Conservation (phyloP, 129 eudicot genomes). For the Sambucus nigra region DNA sequence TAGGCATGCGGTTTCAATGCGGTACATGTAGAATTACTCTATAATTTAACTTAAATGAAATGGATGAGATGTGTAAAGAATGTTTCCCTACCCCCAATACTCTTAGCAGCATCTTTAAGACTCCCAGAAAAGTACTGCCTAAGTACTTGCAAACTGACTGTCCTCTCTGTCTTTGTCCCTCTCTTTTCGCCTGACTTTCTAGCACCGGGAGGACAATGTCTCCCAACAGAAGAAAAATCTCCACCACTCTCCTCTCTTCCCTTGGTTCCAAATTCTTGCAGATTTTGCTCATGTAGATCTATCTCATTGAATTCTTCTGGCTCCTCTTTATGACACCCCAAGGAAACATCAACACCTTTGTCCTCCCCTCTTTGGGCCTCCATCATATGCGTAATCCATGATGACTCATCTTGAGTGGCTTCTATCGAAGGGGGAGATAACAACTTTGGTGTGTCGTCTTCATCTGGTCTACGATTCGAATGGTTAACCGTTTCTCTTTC, state of each 20-base stretch:
- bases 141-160: conserved; percentile 48
- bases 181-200: conserved; percentile 26
- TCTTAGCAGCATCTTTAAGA: conserved; percentile 63
- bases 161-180: conserved; percentile 33
- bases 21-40: no score
- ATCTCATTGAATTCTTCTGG: no score
- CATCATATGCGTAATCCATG: conserved; percentile 49
- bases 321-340: conserved; percentile 49
- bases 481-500: conserved; percentile 6
- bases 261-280: conserved; percentile 14
- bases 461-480: not conserved
- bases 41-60: no score
- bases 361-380: conserved; percentile 51
- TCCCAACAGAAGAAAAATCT: no score
- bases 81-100: conserved; percentile 42
- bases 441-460: conserved; percentile 10
- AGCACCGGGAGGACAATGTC: no score
- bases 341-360: conserved; percentile 34
- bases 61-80: not conserved
- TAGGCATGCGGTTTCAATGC: no score
- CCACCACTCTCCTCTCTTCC: not conserved
- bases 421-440: conserved; percentile 14
- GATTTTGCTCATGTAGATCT: not conserved
- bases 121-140: conserved; percentile 64
- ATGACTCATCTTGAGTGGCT: conserved; percentile 21